Evolutionary conservation across 1,139 yeast species (phyloP).

Genomic region (Diutina neorugosa): DNA sequence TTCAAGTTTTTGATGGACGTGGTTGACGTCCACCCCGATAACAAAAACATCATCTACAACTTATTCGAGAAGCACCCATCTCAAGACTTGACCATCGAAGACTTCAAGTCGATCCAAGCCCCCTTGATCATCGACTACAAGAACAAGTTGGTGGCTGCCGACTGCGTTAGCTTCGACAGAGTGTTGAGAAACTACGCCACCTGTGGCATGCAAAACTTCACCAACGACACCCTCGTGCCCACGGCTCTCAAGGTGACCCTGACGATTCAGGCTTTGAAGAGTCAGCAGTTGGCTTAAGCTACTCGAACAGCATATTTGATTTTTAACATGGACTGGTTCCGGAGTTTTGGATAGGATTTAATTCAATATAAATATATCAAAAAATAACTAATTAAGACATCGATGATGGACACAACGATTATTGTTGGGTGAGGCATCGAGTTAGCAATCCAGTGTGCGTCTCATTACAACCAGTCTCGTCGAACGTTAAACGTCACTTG

Average conservation of each 20-base stretch:
- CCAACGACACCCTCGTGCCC: constrained; percentile 2
- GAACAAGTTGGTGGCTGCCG: constrained; percentile 2
- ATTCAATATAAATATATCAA: no score
- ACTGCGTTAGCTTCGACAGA: not conserved
- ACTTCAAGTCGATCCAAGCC: not conserved
- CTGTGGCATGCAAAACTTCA: constrained; percentile 3
- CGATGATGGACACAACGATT: no score
- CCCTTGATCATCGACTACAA: constrained; percentile 3
- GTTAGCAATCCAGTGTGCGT: no score
- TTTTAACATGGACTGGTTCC: not conserved
- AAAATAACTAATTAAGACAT: no score
- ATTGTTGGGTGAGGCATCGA: no score
- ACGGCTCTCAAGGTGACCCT: not conserved
- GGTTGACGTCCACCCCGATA: constrained; percentile 1
- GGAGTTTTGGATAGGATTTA: not conserved
- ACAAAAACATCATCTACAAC: constrained; percentile 1
- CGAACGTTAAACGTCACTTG: no score
- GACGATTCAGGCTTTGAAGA: not conserved
- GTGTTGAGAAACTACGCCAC: constrained; percentile 1
- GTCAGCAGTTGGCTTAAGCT: not conserved
- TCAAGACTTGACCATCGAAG: not conserved
- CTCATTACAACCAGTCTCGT: no score
- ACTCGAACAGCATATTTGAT: not conserved
- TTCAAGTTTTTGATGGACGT: not conserved
- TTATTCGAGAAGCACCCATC: not conserved